phyloP scores from a whole-genome alignment of 345 rosid species.

The Eucalyptus rudis region DNA sequence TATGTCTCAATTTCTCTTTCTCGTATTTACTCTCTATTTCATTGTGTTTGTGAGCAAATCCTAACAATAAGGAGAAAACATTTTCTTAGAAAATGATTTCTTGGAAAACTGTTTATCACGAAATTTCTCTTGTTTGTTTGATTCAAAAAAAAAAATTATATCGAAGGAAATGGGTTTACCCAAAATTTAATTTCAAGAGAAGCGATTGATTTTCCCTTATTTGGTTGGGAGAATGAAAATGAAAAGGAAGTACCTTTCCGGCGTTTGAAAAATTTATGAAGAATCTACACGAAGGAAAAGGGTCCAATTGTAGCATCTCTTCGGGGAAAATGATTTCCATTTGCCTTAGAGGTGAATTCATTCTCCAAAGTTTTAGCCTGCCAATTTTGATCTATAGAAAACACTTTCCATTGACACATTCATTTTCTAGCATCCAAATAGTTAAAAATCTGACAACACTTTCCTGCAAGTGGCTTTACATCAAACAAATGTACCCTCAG shows the following conservation, averaged over 20 bases:
- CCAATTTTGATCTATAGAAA: background rate
- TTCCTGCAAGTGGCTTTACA: background rate
- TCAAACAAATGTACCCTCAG: background rate
- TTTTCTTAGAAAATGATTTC: background rate
- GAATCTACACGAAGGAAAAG: background rate
- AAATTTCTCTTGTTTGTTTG: background rate
- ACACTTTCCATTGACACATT: too few relatives aligned
- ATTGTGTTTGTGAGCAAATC: fast-evolving
- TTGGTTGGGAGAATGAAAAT: background rate
- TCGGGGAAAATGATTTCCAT: background rate
- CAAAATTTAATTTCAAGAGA: background rate
- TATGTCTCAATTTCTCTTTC: background rate
- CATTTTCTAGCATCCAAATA: background rate
- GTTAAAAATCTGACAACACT: background rate
- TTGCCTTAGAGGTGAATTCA: background rate
- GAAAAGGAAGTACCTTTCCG: background rate
- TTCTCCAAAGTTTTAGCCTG: background rate
- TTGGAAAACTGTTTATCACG: background rate
- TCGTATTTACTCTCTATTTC: fast-evolving
- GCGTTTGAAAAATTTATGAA: background rate
- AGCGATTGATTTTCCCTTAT: background rate
- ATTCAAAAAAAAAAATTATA: background rate
- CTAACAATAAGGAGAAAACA: background rate
- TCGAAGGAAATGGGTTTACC: background rate
- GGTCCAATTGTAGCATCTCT: background rate